phyloP scores from a whole-genome alignment of 768 basidiomycete species.

The Lactifluus piperatus region DNA sequence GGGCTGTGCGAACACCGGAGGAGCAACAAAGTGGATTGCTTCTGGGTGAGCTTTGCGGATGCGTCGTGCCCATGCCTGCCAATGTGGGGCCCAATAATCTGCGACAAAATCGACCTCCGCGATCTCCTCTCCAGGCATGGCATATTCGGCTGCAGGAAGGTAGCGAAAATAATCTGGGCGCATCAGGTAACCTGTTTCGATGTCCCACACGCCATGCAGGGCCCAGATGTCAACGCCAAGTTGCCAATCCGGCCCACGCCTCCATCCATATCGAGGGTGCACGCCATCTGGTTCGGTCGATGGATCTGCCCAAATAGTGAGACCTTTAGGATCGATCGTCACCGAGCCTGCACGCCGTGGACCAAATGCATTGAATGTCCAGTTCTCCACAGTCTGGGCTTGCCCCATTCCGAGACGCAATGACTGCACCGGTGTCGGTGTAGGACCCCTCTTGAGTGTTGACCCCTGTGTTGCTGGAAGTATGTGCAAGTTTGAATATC shows the following conservation, averaged over 20 bases:
- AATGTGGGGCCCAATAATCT: slow-evolving; percentile 78
- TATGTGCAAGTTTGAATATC: slow-evolving; percentile 55
- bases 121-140: slow-evolving; percentile 25
- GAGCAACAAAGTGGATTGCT: slow-evolving; percentile 84
- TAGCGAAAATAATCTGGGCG: slow-evolving; percentile 68
- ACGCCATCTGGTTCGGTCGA: slow-evolving; percentile 41
- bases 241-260: slow-evolving; percentile 57
- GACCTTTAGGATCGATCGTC: slow-evolving; percentile 78
- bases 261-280: slow-evolving; percentile 78
- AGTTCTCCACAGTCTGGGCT: slow-evolving; percentile 73
- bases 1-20: slow-evolving; percentile 81
- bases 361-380: slow-evolving; percentile 72
- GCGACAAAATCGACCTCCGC: slow-evolving; percentile 53
- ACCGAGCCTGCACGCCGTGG: slow-evolving; percentile 65
- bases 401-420: slow-evolving; percentile 85
- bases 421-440: slow-evolving; percentile 79
- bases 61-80: slow-evolving; percentile 42
- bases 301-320: slow-evolving; percentile 67
- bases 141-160: slow-evolving; percentile 27
- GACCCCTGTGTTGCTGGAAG: slow-evolving; percentile 62
- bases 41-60: slow-evolving; percentile 66
- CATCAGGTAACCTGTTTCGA: slow-evolving; percentile 55
- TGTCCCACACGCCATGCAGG: slow-evolving; percentile 83
- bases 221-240: slow-evolving; percentile 84
- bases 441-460: slow-evolving; percentile 76